phyloP scores from a whole-genome alignment of 345 rosid genomes.

The Acer saccharum region DNA sequence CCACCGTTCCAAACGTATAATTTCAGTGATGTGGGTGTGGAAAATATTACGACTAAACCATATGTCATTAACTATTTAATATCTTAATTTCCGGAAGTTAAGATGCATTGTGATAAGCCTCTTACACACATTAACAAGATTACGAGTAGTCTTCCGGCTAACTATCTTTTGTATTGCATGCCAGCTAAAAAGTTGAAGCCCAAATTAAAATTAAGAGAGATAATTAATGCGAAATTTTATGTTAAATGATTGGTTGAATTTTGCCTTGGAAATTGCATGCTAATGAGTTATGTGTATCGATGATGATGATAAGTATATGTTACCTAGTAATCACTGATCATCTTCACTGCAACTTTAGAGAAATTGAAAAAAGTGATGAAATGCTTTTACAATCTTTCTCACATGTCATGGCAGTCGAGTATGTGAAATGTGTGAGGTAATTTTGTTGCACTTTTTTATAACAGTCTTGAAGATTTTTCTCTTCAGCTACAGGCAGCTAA shows the following conservation, averaged over 20 bases:
- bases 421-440: slow-evolving; percentile 3
- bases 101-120: too few relatives aligned
- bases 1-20: too few relatives aligned
- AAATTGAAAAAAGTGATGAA: not conserved
- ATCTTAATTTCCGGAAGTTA: too few relatives aligned
- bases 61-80: too few relatives aligned
- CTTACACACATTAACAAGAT: too few relatives aligned
- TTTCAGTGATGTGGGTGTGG: too few relatives aligned
- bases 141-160: not conserved
- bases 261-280: not conserved
- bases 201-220: not conserved
- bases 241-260: not conserved
- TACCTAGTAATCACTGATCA: not conserved
- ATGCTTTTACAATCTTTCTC: not conserved
- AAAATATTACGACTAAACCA: too few relatives aligned
- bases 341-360: not conserved
- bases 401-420: not conserved
- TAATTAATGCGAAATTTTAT: not conserved
- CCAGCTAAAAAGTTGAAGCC: not conserved
- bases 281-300: not conserved
- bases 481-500: not conserved
- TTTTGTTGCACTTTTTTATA: slow-evolving; percentile 9
- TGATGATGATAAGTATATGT: not conserved
- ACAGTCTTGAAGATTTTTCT: slow-evolving; percentile 4
- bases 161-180: not conserved